A percentile compares a stretch with the other conserved stretches of the same genome.
phyloP scores from a whole-genome alignment of 176 grass and related monocot genomes.

The Aechmea fasciata region DNA sequence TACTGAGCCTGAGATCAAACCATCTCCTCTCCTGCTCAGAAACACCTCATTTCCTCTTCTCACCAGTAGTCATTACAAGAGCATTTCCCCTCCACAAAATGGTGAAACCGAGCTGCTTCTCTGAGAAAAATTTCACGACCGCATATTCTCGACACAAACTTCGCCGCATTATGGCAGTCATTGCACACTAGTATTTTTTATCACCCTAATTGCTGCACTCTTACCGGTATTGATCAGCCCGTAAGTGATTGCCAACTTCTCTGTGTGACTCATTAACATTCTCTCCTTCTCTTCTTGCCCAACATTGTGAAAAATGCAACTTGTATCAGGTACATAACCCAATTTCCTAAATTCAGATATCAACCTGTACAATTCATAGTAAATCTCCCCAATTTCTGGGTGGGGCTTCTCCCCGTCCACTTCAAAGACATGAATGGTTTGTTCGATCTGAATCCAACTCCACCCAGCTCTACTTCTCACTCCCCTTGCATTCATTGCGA shows the following conservation, averaged over 20 bases:
- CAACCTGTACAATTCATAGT: constrained; percentile 33
- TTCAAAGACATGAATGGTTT: constrained; percentile 55
- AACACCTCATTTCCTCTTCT: constrained; percentile 4
- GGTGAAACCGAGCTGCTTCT: constrained; percentile 56
- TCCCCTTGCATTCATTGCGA: constrained; percentile 52
- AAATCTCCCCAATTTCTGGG: constrained; percentile 53
- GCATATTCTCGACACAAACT: constrained; percentile 42
- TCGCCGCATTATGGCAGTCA: constrained; percentile 65
- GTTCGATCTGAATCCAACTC: constrained; percentile 64
- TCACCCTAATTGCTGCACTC: constrained; percentile 53
- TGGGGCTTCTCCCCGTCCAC: constrained; percentile 42
- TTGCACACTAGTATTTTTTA: constrained; percentile 80
- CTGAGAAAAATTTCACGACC: constrained; percentile 44
- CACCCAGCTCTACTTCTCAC: constrained; percentile 44
- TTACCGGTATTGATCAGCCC: constrained; percentile 45
- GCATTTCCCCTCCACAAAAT: constrained; percentile 59
- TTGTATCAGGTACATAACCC: constrained; percentile 63
- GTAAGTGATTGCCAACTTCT: constrained; percentile 72
- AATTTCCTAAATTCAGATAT: constrained; percentile 35
- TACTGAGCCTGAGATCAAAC: too few relatives aligned
- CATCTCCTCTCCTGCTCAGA: not conserved
- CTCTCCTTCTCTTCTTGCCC: constrained; percentile 54
- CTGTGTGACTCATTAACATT: constrained; percentile 58
- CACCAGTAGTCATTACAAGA: constrained; percentile 79
- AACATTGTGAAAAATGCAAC: constrained; percentile 51